Evolutionary conservation across 441 rosid genomes (phyloP).

Genomic region (Jatropha multifida): DNA sequence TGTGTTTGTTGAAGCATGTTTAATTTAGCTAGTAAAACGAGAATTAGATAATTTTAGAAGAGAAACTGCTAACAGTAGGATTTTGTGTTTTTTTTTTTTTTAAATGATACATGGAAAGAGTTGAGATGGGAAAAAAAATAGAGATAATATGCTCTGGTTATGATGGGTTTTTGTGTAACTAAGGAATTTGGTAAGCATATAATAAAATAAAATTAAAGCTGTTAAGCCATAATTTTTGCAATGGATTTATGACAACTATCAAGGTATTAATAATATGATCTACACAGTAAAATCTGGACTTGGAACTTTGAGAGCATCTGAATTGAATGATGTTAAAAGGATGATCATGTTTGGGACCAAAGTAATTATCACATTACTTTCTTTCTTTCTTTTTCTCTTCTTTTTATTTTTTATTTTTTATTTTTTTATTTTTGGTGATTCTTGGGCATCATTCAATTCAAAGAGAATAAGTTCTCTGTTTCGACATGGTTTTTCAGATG

Average conservation of each 20-base stretch:
- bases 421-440: not conserved
- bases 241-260: not conserved
- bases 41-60: not conserved
- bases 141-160: not conserved
- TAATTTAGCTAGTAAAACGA: not conserved
- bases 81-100: not conserved
- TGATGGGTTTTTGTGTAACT: not conserved
- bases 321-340: not conserved
- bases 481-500: not conserved
- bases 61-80: not conserved
- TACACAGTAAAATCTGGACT: not conserved
- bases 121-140: not conserved
- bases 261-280: not conserved
- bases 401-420: not conserved
- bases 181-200: no score
- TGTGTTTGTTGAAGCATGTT: not conserved
- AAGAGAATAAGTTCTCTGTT: not conserved
- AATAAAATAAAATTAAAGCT: not conserved
- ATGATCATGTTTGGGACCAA: not conserved
- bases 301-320: not conserved
- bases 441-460: not conserved
- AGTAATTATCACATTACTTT: not conserved
- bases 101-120: not conserved
- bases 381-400: no score
- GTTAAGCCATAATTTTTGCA: not conserved